phyloP scores from a whole-genome alignment of 2,329 filamentous ascomycete species.

The Verticillium nonalfalfae region DNA sequence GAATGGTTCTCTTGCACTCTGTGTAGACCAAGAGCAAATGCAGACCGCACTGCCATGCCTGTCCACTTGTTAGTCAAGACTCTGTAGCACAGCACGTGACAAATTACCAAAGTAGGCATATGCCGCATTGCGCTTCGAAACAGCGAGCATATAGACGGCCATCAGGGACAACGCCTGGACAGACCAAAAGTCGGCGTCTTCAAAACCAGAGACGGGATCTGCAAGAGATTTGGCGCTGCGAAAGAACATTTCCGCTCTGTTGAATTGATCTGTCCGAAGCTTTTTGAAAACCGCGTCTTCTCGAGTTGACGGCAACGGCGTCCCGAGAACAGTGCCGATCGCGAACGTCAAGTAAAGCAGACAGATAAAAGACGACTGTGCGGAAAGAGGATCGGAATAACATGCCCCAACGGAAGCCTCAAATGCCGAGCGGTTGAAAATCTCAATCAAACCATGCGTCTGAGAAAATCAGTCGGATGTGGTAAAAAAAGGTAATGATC shows the following conservation, averaged over 20 bases:
- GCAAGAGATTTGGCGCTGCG: slow-evolving; percentile 48
- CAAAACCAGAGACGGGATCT: slow-evolving; percentile 40
- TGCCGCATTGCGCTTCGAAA: slow-evolving; percentile 56
- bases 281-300: slow-evolving; percentile 46
- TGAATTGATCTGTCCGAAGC: slow-evolving; percentile 38
- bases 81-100: background rate
- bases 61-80: background rate
- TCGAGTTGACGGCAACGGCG: slow-evolving; percentile 38
- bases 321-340: slow-evolving; percentile 54
- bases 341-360: slow-evolving; percentile 57
- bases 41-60: slow-evolving; percentile 59
- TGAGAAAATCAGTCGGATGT: slow-evolving; percentile 23
- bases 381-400: slow-evolving; percentile 45
- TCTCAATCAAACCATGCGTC: slow-evolving; percentile 48
- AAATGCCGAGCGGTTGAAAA: slow-evolving; percentile 49
- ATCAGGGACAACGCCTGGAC: slow-evolving; percentile 59
- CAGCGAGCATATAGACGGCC: slow-evolving; percentile 56
- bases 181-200: slow-evolving; percentile 59
- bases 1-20: slow-evolving; percentile 48
- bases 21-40: slow-evolving; percentile 57
- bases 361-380: slow-evolving; percentile 47
- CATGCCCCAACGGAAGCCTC: slow-evolving; percentile 41
- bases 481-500: slow-evolving; percentile 23
- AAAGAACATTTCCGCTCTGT: slow-evolving; percentile 58
- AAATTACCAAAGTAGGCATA: slow-evolving; percentile 50